Evolutionary conservation across 1,139 yeast genomes (phyloP).

Genomic region (Taphrina communis): DNA sequence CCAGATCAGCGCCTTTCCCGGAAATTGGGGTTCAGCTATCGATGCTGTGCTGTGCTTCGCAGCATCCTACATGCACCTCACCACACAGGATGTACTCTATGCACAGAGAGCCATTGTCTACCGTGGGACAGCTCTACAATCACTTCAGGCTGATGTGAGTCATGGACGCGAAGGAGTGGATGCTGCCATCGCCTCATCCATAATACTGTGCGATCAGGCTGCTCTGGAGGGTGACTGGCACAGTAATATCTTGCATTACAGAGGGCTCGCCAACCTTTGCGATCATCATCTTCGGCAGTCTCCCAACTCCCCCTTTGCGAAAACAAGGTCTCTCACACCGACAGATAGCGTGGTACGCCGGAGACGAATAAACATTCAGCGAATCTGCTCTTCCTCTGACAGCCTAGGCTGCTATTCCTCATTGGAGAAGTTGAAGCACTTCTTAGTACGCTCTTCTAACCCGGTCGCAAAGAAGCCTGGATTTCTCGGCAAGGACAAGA

Average conservation of each 20-base stretch:
- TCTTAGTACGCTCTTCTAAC: not conserved
- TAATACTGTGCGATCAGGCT: conserved; percentile 33
- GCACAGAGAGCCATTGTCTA: conserved; percentile 14
- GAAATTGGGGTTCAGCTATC: conserved; percentile 5
- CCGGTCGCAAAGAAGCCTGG: not conserved
- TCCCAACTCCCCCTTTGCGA: not conserved
- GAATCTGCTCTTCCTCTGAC: conserved; percentile 11
- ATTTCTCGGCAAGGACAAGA: conserved; percentile 20
- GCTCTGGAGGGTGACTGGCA: conserved; percentile 39
- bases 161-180: conserved; percentile 6
- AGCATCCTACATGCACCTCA: conserved; percentile 28
- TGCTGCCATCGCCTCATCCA: conserved; percentile 34
- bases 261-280: conserved; percentile 28
- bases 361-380: not conserved
- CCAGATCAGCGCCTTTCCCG: conserved; percentile 5
- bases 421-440: not conserved
- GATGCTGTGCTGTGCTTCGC: conserved; percentile 25
- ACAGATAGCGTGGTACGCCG: not conserved
- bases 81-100: conserved; percentile 12
- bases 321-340: not conserved
- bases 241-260: conserved; percentile 27
- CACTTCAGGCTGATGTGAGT: conserved; percentile 23
- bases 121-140: conserved; percentile 32
- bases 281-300: conserved; percentile 4
- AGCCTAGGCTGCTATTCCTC: conserved; percentile 16